Conservation (phyloP, 2,329 filamentous ascomycete species). For the Trichothecium sympodiale region DNA sequence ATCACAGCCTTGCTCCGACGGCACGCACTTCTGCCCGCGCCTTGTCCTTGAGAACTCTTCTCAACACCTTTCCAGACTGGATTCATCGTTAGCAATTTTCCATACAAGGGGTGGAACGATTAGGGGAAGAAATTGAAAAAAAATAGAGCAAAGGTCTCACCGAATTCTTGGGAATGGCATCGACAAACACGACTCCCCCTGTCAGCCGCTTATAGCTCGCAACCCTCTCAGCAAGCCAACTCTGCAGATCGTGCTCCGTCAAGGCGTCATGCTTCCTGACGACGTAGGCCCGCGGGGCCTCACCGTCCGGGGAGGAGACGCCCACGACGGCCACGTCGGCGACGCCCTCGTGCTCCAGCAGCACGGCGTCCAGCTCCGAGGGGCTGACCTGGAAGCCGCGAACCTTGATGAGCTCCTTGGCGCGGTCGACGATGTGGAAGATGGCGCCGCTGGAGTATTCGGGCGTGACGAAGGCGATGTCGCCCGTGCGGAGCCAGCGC, state of each 20-base stretch:
- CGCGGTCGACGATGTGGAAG: slow-evolving; percentile 59
- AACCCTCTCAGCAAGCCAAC: slow-evolving; percentile 54
- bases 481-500: slow-evolving; percentile 65
- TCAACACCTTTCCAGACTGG: slow-evolving; percentile 56
- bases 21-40: slow-evolving; percentile 41
- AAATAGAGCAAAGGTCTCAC: slow-evolving; percentile 22
- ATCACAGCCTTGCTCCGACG: slow-evolving; percentile 17
- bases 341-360: slow-evolving; percentile 30
- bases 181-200: slow-evolving; percentile 59
- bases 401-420: slow-evolving; percentile 55
- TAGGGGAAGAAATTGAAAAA: slow-evolving; percentile 1
- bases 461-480: slow-evolving; percentile 53
- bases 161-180: slow-evolving; percentile 49
- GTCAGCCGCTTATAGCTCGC: slow-evolving; percentile 54
- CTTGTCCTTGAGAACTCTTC: slow-evolving; percentile 46
- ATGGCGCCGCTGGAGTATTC: slow-evolving; percentile 38
- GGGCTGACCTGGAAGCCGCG: slow-evolving; percentile 49
- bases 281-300: slow-evolving; percentile 53
- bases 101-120: too few relatives aligned
- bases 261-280: slow-evolving; percentile 17
- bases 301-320: slow-evolving; percentile 40
- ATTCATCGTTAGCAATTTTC: background rate
- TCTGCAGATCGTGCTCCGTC: slow-evolving; percentile 35
- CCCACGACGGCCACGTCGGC: slow-evolving; percentile 57
- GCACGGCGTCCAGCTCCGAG: slow-evolving; percentile 32